Evolutionary conservation across 306 rosid genomes (phyloP), one percentile per base, ranked within the genome.

Genomic region (cucumber (Cucumis sativus)): DNA sequence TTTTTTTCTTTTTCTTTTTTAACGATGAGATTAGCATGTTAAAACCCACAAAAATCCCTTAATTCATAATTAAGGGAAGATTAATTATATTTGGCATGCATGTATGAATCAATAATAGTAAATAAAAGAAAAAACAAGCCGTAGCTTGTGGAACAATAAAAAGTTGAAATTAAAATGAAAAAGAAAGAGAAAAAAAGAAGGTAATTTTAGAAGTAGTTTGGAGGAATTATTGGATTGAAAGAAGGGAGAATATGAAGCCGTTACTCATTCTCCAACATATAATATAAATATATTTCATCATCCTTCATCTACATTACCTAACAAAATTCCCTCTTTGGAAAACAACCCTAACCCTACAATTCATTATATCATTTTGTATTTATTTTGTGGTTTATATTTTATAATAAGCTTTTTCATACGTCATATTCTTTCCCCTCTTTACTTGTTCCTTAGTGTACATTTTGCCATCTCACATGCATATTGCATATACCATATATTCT

Each of bases 181-280:
- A 56, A 79, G 65, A 70, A 68, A 12, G 18, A 28, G n/a, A n/a
- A n/a, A 28, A 28, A 28, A 2, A 28, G 30, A 3, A 13, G 30
- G 71, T 12, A 57, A 10, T 14, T 55, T 10, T 75, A 40, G 79
- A 61, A 70, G 80, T 41, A 51, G 30, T 65, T 74, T 23, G 54
- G 77, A 65, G 40, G 81, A 90, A 90, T 88, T 62, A 90, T 84
- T 90, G 92, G 86, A 78, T 81, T 67, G n/a, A 73, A 81, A 81
- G 67, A 72, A 58, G 83, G 84, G 90, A 69, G 96, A 95, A 86
- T 87, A 86, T 85, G 17, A 86, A 92, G 93, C 96, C 97, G 97
- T 95, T 94, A 95, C 98, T 95, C 98, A 90, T 95, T 89, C 89
- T 87, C 92, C 95, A 88, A 91, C 96, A 84, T 84, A 83, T 79